Base-by-base conservation (phyloP, 495 filamentous ascomycete species). In the Glarea lozoyensis region DNA sequence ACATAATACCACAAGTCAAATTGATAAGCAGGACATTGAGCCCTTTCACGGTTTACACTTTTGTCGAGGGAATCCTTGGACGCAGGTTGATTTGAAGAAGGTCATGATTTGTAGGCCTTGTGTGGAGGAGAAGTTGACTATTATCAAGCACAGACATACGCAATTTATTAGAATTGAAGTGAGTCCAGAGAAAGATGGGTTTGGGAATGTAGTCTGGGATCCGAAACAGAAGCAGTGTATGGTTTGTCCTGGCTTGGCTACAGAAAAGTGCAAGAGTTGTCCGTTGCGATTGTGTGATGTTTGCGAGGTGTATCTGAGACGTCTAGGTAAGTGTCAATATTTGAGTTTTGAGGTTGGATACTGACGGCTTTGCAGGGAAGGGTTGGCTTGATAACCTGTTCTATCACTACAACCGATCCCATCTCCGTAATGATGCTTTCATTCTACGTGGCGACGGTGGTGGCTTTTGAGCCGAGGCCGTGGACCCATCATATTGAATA, bases 381-480 rank as follows among this genome's bases (percentile, higher is more conserved):
- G 13, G 10, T 19, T 34, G 34, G 5, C 29, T 43, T 12, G 18
- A 43, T 18, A 43, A 43, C 18, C 40, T 43, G 10, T 43, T 43
- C 40, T 43, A 43, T 13, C 23, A 33, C 29, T 43, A 43, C 19
- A 25, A 34, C 5, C 6, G 40, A 21, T 10, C 18, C 2, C 40
- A 43, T 34, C n/a, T 43, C 19, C 40, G 40, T 15, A 43, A 43
- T 16, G 40, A 43, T 18, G 40, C 25, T 29, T 29, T 29, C 25
- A 7, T 29, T 7, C 25, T 29, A 7, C 25, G 25, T 7, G 7
- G 7, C 7, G 25, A 29, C n/a, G 7, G 25, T n/a, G 25, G 25
- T 29, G 25, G 25, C 7, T 29, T 29, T 29, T 29, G n/a, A 29
- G n/a, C 7, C 25, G 25, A 29, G 25, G 25, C n/a, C n/a, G n/a